Conservation (phyloP, 768 basidiomycete species). For the Stropharia rugosoannulata region DNA sequence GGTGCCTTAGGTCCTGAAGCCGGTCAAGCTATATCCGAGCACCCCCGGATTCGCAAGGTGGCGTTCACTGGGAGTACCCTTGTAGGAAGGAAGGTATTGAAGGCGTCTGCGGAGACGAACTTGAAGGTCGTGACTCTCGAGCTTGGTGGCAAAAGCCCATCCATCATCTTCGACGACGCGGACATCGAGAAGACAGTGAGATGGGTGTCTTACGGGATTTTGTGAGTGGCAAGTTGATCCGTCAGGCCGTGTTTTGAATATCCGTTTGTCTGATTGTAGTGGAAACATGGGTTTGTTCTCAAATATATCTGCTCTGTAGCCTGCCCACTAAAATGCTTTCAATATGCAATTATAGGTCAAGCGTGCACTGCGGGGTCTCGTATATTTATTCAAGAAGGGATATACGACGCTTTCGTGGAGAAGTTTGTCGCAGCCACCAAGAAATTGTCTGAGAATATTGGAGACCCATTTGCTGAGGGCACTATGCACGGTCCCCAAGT, state of each 20-base stretch:
- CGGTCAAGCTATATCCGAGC: conserved; percentile 69
- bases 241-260: not conserved
- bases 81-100: conserved; percentile 77
- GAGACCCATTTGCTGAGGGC: conserved; percentile 58
- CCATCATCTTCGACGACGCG: conserved; percentile 72
- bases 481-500: conserved; percentile 73
- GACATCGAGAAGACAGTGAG: conserved; percentile 70
- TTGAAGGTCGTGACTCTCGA: conserved; percentile 84
- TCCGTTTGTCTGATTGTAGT: not conserved
- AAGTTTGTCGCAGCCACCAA: conserved; percentile 44
- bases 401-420: conserved; percentile 77
- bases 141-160: conserved; percentile 76
- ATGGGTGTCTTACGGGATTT: conserved; percentile 74
- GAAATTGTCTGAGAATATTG: conserved; percentile 44
- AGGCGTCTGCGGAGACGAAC: conserved; percentile 78
- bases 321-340: conserved; percentile 18
- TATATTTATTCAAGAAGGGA: conserved; percentile 74
- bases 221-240: conserved; percentile 41
- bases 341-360: conserved; percentile 49
- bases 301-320: conserved; percentile 18
- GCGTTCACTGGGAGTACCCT: conserved; percentile 87
- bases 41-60: conserved; percentile 72
- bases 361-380: conserved; percentile 80
- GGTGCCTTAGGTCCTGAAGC: conserved; percentile 50
- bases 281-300: conserved; percentile 3